Evolutionary conservation across 768 basidiomycete species (phyloP).

Genomic region (Flagelloscypha sp.): DNA sequence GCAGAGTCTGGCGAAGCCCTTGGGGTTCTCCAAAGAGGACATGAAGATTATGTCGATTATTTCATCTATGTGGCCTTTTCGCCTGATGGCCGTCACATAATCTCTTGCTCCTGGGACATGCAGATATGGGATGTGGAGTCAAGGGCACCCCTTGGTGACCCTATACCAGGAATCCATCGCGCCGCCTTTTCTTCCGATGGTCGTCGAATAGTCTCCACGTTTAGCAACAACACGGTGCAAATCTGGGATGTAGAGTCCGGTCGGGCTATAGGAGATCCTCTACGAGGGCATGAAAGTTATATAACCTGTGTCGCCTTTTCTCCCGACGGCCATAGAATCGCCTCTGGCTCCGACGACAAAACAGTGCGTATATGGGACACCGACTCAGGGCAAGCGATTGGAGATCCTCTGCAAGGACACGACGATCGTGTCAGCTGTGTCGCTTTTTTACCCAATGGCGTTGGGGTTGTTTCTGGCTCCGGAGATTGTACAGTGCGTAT

Average conservation of each 20-base stretch:
- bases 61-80: slow-evolving; percentile 27
- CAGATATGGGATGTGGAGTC: neutral
- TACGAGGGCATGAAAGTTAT: neutral
- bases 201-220: slow-evolving; percentile 6
- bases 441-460: slow-evolving; percentile 13
- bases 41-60: neutral
- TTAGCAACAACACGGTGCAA: slow-evolving; percentile 5
- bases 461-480: slow-evolving; percentile 13
- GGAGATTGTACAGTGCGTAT: slow-evolving; percentile 10
- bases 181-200: slow-evolving; percentile 10
- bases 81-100: slow-evolving; percentile 31
- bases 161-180: slow-evolving; percentile 6
- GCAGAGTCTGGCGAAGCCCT: slow-evolving; percentile 3
- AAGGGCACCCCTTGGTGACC: slow-evolving; percentile 8
- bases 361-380: slow-evolving; percentile 10
- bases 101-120: slow-evolving; percentile 8
- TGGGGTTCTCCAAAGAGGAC: slow-evolving; percentile 5
- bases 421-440: slow-evolving; percentile 8
- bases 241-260: slow-evolving; percentile 8
- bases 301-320: slow-evolving; percentile 8
- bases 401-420: slow-evolving; percentile 7
- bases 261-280: neutral
- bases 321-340: slow-evolving; percentile 7
- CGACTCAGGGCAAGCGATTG: slow-evolving; percentile 3
- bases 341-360: slow-evolving; percentile 7